Evolutionary conservation across 805 yeast genomes (phyloP).

Genomic region (Ogataea paraovalis): DNA sequence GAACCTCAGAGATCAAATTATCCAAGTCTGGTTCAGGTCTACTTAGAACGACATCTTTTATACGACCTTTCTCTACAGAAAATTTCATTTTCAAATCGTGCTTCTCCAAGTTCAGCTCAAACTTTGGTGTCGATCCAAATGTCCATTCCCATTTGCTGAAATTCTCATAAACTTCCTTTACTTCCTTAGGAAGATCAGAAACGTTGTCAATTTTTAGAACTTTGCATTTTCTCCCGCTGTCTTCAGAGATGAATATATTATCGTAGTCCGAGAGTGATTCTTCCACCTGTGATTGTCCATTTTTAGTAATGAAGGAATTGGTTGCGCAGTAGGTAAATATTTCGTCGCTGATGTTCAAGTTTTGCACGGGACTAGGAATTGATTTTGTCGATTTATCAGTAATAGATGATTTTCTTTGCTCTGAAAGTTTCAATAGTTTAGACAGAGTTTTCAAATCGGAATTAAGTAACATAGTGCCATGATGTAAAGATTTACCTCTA

Average conservation of each 20-base stretch:
- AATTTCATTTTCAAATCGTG: slow-evolving; percentile 28
- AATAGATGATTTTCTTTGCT: slow-evolving; percentile 17
- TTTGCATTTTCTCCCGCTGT: slow-evolving; percentile 13
- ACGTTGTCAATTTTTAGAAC: slow-evolving; percentile 24
- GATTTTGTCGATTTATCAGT: slow-evolving; percentile 51
- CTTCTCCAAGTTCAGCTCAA: slow-evolving; percentile 46
- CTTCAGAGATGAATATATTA: slow-evolving; percentile 10
- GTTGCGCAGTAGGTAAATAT: slow-evolving; percentile 44
- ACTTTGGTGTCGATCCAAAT: slow-evolving; percentile 73
- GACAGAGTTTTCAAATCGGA: slow-evolving; percentile 60
- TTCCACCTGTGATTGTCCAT: slow-evolving; percentile 6
- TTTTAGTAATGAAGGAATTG: slow-evolving; percentile 35
- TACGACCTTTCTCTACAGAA: slow-evolving; percentile 50
- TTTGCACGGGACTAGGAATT: slow-evolving; percentile 75
- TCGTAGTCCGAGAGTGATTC: slow-evolving; percentile 7
- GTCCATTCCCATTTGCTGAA: slow-evolving; percentile 68
- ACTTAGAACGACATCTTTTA: slow-evolving; percentile 12
- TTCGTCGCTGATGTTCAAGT: slow-evolving; percentile 45
- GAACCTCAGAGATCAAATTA: slow-evolving; percentile 7
- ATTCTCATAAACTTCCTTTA: slow-evolving; percentile 36
- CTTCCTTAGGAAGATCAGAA: slow-evolving; percentile 33
- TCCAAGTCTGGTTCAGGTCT: slow-evolving; percentile 14
- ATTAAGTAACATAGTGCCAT: slow-evolving; percentile 87
- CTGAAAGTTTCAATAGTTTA: slow-evolving; percentile 44
- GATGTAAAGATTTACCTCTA: slow-evolving; percentile 81